Conservation (phyloP, 371 early-diverging fungal species). For the Apophysomyces elegans region DNA sequence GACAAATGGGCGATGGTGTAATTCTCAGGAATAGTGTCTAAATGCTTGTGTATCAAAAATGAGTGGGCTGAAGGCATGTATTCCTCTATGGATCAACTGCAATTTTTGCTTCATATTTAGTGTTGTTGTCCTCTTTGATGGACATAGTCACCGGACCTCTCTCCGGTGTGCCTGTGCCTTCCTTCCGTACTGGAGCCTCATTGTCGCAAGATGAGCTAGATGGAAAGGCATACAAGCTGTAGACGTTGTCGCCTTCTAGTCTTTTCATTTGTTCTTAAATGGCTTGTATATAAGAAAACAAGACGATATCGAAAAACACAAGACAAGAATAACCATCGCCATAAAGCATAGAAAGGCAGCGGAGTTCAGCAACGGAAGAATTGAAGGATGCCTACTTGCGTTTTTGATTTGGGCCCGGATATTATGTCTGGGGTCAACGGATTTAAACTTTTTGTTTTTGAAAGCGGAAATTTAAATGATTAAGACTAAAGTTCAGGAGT, state of each 20-base stretch:
- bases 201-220: slow-evolving; percentile 25
- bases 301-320: slow-evolving; percentile 8
- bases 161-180: neutral
- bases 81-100: slow-evolving; percentile 10
- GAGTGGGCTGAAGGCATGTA: slow-evolving; percentile 8
- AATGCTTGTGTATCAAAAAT: slow-evolving; percentile 27
- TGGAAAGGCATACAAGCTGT: slow-evolving; percentile 19
- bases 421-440: no score
- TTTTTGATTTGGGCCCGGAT: no score
- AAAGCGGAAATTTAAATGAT: no score
- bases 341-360: neutral
- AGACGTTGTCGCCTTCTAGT: neutral
- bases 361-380: neutral
- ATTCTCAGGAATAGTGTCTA: slow-evolving; percentile 28
- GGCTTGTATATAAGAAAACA: slow-evolving; percentile 27
- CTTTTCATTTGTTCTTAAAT: slow-evolving; percentile 11
- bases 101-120: slow-evolving; percentile 13
- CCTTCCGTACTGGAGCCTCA: slow-evolving; percentile 12
- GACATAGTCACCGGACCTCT: neutral
- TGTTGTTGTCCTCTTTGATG: slow-evolving; percentile 2
- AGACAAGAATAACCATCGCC: neutral
- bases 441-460: no score
- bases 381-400: no score
- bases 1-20: slow-evolving; percentile 35
- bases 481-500: no score